phyloP scores from a whole-genome alignment of 176 grass and related monocot genomes.

The Elymus sibiricus region DNA sequence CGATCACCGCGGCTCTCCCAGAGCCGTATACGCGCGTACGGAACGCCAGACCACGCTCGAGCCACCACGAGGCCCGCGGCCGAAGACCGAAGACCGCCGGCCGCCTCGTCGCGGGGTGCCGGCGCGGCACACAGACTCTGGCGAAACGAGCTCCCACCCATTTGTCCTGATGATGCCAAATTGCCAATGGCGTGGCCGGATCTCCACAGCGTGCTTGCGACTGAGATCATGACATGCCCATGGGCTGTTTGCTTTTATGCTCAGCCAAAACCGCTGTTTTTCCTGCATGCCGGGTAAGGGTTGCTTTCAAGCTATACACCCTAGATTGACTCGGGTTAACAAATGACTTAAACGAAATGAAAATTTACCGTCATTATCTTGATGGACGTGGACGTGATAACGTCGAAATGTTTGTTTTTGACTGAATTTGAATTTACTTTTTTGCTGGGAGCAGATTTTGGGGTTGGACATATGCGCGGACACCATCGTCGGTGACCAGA shows the following conservation, averaged over 20 bases:
- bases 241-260: slow-evolving; percentile 46
- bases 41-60: background rate
- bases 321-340: background rate
- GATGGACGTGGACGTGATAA: slow-evolving; percentile 2
- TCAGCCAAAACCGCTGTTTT: slow-evolving; percentile 5
- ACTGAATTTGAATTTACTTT: background rate
- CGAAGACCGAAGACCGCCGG: too few relatives aligned
- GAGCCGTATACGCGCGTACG: background rate
- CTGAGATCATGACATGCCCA: background rate
- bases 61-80: background rate
- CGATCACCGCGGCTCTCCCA: background rate
- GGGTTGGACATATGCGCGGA: slow-evolving; percentile 94
- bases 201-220: background rate
- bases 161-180: background rate
- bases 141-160: background rate
- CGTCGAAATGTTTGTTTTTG: background rate
- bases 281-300: background rate
- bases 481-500: slow-evolving; percentile 93
- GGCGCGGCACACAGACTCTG: background rate
- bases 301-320: background rate
- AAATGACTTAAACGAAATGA: background rate
- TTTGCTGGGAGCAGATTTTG: slow-evolving; percentile 57
- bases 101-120: background rate
- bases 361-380: background rate
- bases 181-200: background rate